phyloP scores from a whole-genome alignment of 306 rosid species.

The Quercus agrifolia region DNA sequence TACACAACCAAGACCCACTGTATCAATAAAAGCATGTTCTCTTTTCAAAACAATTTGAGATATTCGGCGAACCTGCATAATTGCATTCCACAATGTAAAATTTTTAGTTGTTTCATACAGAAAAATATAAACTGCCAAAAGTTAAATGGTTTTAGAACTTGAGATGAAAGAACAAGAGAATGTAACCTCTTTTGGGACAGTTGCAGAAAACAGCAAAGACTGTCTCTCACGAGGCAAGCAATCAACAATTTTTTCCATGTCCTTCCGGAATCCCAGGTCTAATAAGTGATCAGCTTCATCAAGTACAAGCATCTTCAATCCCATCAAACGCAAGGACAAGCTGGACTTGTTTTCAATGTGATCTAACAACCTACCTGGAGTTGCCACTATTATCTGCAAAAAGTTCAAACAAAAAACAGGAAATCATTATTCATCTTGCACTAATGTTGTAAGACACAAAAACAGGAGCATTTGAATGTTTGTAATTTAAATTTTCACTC shows the following conservation, averaged over 20 bases:
- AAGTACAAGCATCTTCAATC: constrained; percentile 81
- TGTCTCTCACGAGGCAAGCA: constrained; percentile 91
- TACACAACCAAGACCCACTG: constrained; percentile 77
- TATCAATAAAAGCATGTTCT: constrained; percentile 79
- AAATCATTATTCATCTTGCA: constrained; percentile 10
- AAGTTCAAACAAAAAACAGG: constrained; percentile 2
- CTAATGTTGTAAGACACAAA: not conserved
- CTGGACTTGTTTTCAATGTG: constrained; percentile 86
- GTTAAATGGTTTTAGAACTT: constrained; percentile 1
- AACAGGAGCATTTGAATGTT: constrained; percentile 9
- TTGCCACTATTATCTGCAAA: constrained; percentile 86
- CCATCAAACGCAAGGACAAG: constrained; percentile 77
- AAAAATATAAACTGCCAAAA: not conserved
- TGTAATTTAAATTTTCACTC: not conserved
- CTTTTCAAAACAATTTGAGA: constrained; percentile 92
- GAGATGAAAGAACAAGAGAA: not conserved
- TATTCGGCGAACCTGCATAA: constrained; percentile 73
- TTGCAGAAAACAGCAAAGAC: constrained; percentile 80
- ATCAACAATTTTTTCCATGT: constrained; percentile 86
- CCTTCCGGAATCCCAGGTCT: constrained; percentile 91
- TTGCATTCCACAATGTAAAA: constrained; percentile 14
- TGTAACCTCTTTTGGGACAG: constrained; percentile 88
- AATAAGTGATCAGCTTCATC: constrained; percentile 91
- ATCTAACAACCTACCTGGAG: constrained; percentile 95
- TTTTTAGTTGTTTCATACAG: constrained; percentile 18